Conservation (phyloP, 495 filamentous ascomycete genomes). For the Trichoderma virens region DNA sequence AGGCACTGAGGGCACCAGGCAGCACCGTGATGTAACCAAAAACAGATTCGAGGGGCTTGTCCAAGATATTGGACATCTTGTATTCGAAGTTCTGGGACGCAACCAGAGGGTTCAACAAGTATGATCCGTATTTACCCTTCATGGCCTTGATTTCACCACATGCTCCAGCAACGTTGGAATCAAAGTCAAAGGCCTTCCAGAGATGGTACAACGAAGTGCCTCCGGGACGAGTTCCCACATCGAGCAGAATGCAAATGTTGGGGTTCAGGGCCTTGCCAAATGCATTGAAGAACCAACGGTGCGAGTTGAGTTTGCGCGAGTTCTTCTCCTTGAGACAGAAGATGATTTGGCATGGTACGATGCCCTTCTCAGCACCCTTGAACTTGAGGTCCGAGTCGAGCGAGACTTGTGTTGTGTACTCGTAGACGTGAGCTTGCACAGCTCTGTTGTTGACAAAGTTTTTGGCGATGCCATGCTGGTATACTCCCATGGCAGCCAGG, state of each 20-base stretch:
- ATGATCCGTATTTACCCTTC: slow-evolving; percentile 74
- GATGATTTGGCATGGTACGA: slow-evolving; percentile 97
- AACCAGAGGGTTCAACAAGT: slow-evolving; percentile 88
- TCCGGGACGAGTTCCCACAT: slow-evolving; percentile 89
- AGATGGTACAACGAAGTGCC: slow-evolving; percentile 87
- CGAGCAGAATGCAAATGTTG: slow-evolving; percentile 92
- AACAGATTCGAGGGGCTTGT: slow-evolving; percentile 93
- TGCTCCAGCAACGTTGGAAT: slow-evolving; percentile 93
- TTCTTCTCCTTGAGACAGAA: slow-evolving; percentile 99
- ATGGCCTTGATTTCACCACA: slow-evolving; percentile 97
- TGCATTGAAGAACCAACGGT: slow-evolving; percentile 99
- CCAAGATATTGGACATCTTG: slow-evolving; percentile 99
- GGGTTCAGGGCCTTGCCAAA: slow-evolving; percentile 89
- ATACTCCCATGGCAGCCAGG: slow-evolving; percentile 96
- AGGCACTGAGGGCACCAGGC: slow-evolving; percentile 89
- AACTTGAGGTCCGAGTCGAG: slow-evolving; percentile 93
- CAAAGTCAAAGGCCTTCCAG: slow-evolving; percentile 97
- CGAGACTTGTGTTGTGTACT: slow-evolving; percentile 97
- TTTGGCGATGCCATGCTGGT: slow-evolving; percentile 97
- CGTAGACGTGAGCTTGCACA: slow-evolving; percentile 86
- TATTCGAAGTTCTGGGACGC: slow-evolving; percentile 99
- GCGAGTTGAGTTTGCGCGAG: slow-evolving; percentile 94
- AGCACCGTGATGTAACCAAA: slow-evolving; percentile 98
- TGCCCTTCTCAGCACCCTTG: slow-evolving; percentile 98
- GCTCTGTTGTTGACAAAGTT: slow-evolving; percentile 91